Evolutionary conservation across 805 yeast species (phyloP), one percentile per base, ranked within the genome.

Genomic region (Lipomyces starkeyi): DNA sequence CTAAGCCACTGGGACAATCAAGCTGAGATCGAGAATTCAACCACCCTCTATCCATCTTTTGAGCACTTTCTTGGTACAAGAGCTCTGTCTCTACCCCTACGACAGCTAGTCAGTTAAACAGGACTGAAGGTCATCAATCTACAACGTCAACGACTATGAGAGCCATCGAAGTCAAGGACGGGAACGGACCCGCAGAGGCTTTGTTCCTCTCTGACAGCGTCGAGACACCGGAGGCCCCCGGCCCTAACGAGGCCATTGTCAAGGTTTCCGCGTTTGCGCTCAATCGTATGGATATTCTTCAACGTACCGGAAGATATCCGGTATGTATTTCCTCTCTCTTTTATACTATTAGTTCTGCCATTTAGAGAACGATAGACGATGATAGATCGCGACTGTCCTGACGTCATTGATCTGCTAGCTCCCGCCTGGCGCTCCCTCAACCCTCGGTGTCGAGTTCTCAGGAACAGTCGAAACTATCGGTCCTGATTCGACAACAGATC

Each of bases 401-500:
- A 57, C 37, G 22, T 22, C 34, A 37, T 40, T 40, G 25, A 17
- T 60, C 11, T 22, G 20, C 3, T 49, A 66, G 69, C 59, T 75
- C 3, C 81, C 80, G 7, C 74, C 77, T 1, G 72, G 71, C 11
- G 78, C 76, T 3, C 71, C 79, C 20, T 55, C 64, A 32, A 76
- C 75, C 9, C 70, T 80, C 7, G 83, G 83, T 13, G 79, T 77
- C 3, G 82, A 79, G 64, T 80, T 80, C 63, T 71, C 80, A 14
- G 83, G 83, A 7, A 64, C 65, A 4, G 68, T 80, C 40, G 58
- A 22, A 3, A 32, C 49, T 0, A 34, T 67, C 29, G 62, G 65
- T 6, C 37, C 80, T 9, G 82, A 82, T 8, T 67, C 67, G 6
- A 70, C 78, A 22, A 9, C 60, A 7, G 14, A 52, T 22, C 61